These are phyloP conservation scores for Russula olivacea DNA, from an alignment of 768 basidiomycete genomes.

Conservation along the genomic window DNA sequence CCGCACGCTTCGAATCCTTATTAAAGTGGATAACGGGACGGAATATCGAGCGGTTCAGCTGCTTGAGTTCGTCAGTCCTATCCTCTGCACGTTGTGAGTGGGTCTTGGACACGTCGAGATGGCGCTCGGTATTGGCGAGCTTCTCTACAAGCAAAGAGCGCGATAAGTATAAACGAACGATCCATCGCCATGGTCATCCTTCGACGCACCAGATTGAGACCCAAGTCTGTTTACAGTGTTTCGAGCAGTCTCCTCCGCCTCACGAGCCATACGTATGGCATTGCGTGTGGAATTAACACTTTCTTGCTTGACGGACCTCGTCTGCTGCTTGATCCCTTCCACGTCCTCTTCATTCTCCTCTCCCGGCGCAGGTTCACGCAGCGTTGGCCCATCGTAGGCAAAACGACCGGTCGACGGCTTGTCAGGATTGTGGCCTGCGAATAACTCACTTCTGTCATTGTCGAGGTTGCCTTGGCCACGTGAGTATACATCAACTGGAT, in stretches of 20 bases:
- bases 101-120: constrained; percentile 87
- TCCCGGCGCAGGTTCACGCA: constrained; percentile 47
- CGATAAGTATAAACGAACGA: neutral
- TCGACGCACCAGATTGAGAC: constrained; percentile 82
- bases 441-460: constrained; percentile 65
- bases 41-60: constrained; percentile 94
- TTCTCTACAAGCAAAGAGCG: constrained; percentile 47
- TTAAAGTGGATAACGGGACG: constrained; percentile 87
- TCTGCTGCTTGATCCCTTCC: constrained; percentile 93
- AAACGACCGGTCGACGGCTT: constrained; percentile 58
- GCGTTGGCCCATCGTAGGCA: constrained; percentile 45
- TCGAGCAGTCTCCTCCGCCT: constrained; percentile 92
- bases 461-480: constrained; percentile 56
- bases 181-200: neutral
- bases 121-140: constrained; percentile 90
- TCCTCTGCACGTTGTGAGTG: constrained; percentile 87
- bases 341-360: constrained; percentile 82
- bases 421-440: constrained; percentile 64
- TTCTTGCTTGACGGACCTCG: constrained; percentile 85
- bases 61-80: constrained; percentile 87
- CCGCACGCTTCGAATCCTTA: constrained; percentile 85
- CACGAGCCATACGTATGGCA: constrained; percentile 86
- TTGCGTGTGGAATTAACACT: constrained; percentile 85
- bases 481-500: constrained; percentile 56
- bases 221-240: constrained; percentile 79